Conservation (phyloP, 2,329 filamentous ascomycete genomes). For the Colletotrichum liriopes region DNA sequence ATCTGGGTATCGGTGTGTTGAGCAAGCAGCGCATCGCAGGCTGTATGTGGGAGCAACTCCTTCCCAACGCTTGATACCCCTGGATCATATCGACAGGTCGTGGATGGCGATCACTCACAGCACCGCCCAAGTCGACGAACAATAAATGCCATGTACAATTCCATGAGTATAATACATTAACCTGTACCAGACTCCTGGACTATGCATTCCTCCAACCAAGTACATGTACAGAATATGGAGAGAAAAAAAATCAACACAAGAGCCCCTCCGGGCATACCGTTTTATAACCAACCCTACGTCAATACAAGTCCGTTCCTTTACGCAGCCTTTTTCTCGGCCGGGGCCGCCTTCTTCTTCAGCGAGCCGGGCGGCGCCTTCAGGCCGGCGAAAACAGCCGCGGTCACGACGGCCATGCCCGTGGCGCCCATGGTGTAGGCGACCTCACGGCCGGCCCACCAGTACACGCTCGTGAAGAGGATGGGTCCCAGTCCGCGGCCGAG, state of each 20-base stretch:
- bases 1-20: no score
- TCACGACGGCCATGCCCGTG: slow-evolving; percentile 83
- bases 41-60: no score
- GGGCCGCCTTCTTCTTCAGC: slow-evolving; percentile 45
- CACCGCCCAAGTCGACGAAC: no score
- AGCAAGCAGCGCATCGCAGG: no score
- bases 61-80: no score
- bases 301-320: not conserved
- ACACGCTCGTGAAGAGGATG: slow-evolving; percentile 91
- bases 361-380: slow-evolving; percentile 75
- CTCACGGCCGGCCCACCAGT: slow-evolving; percentile 97
- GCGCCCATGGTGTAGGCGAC: slow-evolving; percentile 88
- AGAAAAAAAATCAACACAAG: not conserved
- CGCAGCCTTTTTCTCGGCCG: slow-evolving; percentile 36
- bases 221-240: slow-evolving; percentile 23
- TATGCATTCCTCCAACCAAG: slow-evolving; percentile 4
- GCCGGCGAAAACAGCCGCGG: slow-evolving; percentile 77
- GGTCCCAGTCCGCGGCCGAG: slow-evolving; percentile 90
- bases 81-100: not conserved
- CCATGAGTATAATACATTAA: slow-evolving; percentile 11
- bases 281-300: not conserved
- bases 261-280: not conserved
- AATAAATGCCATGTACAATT: slow-evolving; percentile 41
- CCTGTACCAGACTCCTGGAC: slow-evolving; percentile 21
- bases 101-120: not conserved